Percentiles rank a stretch among this genome's conserved stretches.
These are phyloP conservation scores for Ogataea pilisensis DNA, from an alignment of 805 yeast genomes.

Conservation along the genomic window DNA sequence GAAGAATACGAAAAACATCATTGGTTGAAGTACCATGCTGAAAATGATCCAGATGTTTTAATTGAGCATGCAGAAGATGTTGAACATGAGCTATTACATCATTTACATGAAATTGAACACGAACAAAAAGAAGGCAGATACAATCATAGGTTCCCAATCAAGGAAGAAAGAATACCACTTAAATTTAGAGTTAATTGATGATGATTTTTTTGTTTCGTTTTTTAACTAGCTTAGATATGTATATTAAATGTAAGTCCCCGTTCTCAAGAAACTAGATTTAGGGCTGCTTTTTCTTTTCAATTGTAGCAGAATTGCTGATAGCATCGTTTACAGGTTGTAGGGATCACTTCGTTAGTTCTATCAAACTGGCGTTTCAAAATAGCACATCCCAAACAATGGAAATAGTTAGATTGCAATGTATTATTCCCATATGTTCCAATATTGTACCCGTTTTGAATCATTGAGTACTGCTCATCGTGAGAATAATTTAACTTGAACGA, in stretches of 20 bases:
- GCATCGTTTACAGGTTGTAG: conserved; percentile 35
- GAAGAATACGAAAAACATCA: conserved; percentile 92
- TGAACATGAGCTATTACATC: conserved; percentile 82
- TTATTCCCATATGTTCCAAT: conserved; percentile 46
- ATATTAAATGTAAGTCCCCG: too few species aligned
- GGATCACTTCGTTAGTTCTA: conserved; percentile 18
- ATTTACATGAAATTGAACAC: conserved; percentile 79
- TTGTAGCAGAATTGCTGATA: conserved; percentile 38
- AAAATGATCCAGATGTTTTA: conserved; percentile 77
- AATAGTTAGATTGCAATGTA: conserved; percentile 31
- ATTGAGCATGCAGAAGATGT: conserved; percentile 83
- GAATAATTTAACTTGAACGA: conserved; percentile 55
- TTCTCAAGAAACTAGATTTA: too few species aligned
- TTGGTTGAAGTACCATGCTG: conserved; percentile 77
- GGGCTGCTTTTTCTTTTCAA: conserved; percentile 18
- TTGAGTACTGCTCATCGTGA: conserved; percentile 36
- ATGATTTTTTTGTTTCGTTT: background rate
- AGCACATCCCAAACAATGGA: conserved; percentile 55
- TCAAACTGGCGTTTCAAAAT: conserved; percentile 50
- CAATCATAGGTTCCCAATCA: conserved; percentile 16
- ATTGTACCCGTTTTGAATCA: conserved; percentile 50
- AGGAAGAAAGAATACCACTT: conserved; percentile 18
- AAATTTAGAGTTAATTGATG: conserved; percentile 11
- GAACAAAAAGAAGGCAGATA: conserved; percentile 11
- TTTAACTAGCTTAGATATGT: too few species aligned